Base-by-base conservation (phyloP, 176 grass and related monocot genomes). In the Musa beccarii region DNA sequence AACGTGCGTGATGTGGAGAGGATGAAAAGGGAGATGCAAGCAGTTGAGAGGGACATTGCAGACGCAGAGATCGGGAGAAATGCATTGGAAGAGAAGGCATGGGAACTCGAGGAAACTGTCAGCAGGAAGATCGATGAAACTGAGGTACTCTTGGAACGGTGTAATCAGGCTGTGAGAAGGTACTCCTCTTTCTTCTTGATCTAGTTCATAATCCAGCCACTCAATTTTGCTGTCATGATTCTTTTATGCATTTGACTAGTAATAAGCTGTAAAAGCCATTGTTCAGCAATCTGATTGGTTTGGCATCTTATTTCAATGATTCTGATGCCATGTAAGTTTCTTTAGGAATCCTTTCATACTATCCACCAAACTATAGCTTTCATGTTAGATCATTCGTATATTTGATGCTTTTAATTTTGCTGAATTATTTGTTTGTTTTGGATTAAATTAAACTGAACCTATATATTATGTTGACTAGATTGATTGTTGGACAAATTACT, bases 151-250 rank as follows among this genome's bases (percentile, higher is more conserved):
- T 29, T 83, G 9, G 90, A 89, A 28, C 78, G 84, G 26, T 91
- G 88, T 81, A 98, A 98, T 76, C 88, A 85, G 69, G 79, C 86
- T 28, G 64, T 93, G 53, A 89, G 64, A 84, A 91, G 68, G 95
- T 94, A 99, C 20, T 53, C 69, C 10, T 57, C 53, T 25, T 12
- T n/a, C 17, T 28, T 28, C 29, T 24, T 52, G 6, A 64, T 73
- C 16, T 73, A 53, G 20, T 69, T 55, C 52, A 57, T 14, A 61
- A 15, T 43, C 11, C 20, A 28, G 25, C 15, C 21, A 25, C 20
- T 16, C n/a, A 53, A 23, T 54, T 73, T 73, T 22, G 1, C 9
- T 74, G 16, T 53, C 11, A 53, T 28, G 22, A 1, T 26, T 15
- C 16, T 17, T 57, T 57, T 29, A 52, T 0, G 51, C 53, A 52